Percentiles rank a stretch among this genome's conserved stretches.
These are phyloP conservation scores for Ganoderma leucocontextum DNA, from an alignment of 1,284 basidiomycete genomes.

Conservation along the genomic window DNA sequence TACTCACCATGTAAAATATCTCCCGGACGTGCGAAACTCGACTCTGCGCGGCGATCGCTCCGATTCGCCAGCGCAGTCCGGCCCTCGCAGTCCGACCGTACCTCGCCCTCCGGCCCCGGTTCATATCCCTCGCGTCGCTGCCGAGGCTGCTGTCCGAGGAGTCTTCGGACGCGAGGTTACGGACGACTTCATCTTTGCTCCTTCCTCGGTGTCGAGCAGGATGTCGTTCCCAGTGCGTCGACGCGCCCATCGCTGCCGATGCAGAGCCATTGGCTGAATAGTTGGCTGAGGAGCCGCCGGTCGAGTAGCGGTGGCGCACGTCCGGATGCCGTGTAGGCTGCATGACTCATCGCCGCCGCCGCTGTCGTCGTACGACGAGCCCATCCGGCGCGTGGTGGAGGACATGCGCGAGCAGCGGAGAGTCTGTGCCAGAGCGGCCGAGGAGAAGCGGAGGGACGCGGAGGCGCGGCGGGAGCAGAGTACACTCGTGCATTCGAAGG, in stretches of 20 bases:
- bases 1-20: too few relatives aligned
- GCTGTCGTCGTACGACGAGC: slow-evolving; percentile 67
- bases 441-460: slow-evolving; percentile 58
- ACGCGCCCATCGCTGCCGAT: slow-evolving; percentile 15
- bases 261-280: slow-evolving; percentile 36
- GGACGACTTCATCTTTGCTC: neutral
- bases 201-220: slow-evolving; percentile 7
- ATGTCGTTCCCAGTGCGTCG: neutral
- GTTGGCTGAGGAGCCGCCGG: slow-evolving; percentile 29
- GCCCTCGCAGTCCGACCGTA: too few relatives aligned
- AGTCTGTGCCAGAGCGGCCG: slow-evolving; percentile 90
- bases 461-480: slow-evolving; percentile 35
- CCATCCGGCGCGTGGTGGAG: slow-evolving; percentile 80
- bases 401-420: slow-evolving; percentile 93
- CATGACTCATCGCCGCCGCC: slow-evolving; percentile 64
- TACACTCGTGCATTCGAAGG: slow-evolving; percentile 20
- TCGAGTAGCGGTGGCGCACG: neutral
- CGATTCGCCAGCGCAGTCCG: too few relatives aligned
- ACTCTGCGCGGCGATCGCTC: too few relatives aligned
- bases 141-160: neutral
- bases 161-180: neutral
- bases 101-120: too few relatives aligned
- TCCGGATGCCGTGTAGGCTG: slow-evolving; percentile 55
- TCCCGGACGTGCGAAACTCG: too few relatives aligned
- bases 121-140: too few relatives aligned